Evolutionary conservation across 2,329 filamentous ascomycete species (phyloP), one percentile per base, ranked within the genome.

Genomic region (Diaporthe velutina): DNA sequence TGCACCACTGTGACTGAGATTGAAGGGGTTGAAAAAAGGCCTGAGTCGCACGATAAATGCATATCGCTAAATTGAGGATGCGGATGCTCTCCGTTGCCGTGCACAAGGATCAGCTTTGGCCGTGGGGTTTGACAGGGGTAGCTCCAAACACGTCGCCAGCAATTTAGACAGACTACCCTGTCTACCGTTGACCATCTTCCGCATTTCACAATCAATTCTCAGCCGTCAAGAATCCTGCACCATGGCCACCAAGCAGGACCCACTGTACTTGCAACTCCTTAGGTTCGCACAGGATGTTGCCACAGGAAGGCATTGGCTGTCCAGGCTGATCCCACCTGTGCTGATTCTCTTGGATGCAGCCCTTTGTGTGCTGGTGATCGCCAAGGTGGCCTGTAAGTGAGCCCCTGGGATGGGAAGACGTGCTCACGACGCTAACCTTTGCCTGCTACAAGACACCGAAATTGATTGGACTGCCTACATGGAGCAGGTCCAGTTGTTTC

Each of bases 401-500:
- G 48, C 33, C 17, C 13, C 2, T 19, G 67, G 42, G 28, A n/a
- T 35, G 30, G n/a, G 35, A 25, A 22, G 9, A 28, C 4, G 10
- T 33, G 52, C 28, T 54, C 22, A 64, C 28, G 22, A 6, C 19
- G 22, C 70, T 72, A 25, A 72, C 40, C 10, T 30, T 17, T 35
- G 6, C 22, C 30, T 2, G n/a, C 35, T 4, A 4, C 22, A 42
- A 89, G 97, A 99, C 83, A 99, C 97, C 57, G 97, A 99, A 84
- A 99, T 99, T 81, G 97, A 99, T 85, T 99, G 96, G 96, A 90
- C 89, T 75, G 95, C 97, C 0, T 99, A 99, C 84, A 98, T 99
- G 96, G 90, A 98, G 82, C 97, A 99, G 81, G 89, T 98, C 58
- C 85, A 90, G 54, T 92, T 96, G 79, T 97, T 93, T 80, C 86